phyloP scores from a whole-genome alignment of 352 stramenopile species.

The Phytophthora sansomeana region DNA sequence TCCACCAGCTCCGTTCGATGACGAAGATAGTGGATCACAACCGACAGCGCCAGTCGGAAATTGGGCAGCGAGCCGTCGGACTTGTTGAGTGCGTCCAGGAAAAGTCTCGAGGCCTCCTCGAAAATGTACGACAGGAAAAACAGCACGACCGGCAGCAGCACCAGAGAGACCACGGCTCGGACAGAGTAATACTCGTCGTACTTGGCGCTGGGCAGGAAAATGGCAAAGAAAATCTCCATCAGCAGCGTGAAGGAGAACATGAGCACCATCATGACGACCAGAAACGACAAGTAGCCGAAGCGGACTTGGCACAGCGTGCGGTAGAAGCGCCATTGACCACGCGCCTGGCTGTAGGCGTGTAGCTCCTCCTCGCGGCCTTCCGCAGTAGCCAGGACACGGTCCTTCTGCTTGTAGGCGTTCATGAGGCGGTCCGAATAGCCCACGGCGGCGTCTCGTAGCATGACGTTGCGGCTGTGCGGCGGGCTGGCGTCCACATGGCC shows the following conservation, averaged over 20 bases:
- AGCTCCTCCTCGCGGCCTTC: constrained; percentile 69
- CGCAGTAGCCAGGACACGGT: constrained; percentile 54
- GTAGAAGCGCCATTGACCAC: constrained; percentile 69
- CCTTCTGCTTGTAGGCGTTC: constrained; percentile 43
- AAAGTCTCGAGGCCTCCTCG: constrained; percentile 71
- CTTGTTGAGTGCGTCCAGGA: constrained; percentile 80
- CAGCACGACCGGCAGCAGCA: constrained; percentile 66
- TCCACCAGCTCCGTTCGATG: constrained; percentile 64
- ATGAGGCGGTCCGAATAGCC: constrained; percentile 35
- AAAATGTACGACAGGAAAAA: constrained; percentile 88
- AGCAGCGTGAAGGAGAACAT: constrained; percentile 88
- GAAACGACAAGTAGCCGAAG: constrained; percentile 81
- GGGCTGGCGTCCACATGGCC: constrained; percentile 29
- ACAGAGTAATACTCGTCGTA: constrained; percentile 72
- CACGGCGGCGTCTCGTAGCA: constrained; percentile 28
- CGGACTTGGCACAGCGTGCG: constrained; percentile 78
- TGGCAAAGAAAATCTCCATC: constrained; percentile 89
- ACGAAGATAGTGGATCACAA: constrained; percentile 83
- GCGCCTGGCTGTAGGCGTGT: constrained; percentile 49
- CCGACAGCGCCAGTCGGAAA: constrained; percentile 76
- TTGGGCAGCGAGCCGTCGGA: constrained; percentile 74
- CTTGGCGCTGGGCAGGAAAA: constrained; percentile 83
- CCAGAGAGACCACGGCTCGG: constrained; percentile 63
- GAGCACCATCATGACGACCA: constrained; percentile 86
- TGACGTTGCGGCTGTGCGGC: constrained; percentile 23